Percentiles rank a stretch among this genome's conserved stretches.
phyloP scores from a whole-genome alignment of 129 eudicot species.

The Tagetes erecta region DNA sequence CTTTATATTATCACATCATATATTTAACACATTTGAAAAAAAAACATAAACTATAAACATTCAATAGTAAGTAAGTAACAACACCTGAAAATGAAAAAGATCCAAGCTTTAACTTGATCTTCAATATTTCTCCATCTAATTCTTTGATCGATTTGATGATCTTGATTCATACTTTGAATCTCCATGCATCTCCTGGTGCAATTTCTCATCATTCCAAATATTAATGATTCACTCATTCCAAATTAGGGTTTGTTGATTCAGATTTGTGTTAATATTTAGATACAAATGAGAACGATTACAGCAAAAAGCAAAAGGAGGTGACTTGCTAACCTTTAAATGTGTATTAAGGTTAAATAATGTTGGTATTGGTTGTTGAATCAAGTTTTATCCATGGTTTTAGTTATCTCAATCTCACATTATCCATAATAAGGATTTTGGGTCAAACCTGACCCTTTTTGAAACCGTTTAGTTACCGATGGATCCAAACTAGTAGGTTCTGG shows the following conservation, averaged over 20 bases:
- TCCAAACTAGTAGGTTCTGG: too few relatives aligned
- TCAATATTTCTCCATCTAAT: background rate
- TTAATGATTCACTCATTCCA: background rate
- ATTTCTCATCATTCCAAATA: conserved; percentile 17
- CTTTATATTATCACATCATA: background rate
- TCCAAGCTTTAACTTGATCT: background rate
- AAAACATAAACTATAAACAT: background rate
- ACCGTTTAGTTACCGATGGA: too few relatives aligned
- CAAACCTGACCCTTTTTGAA: too few relatives aligned
- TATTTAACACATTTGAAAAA: background rate
- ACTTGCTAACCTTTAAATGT: too few relatives aligned
- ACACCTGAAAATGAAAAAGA: background rate
- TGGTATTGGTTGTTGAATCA: too few relatives aligned
- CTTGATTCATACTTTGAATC: conserved; percentile 71
- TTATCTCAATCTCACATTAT: too few relatives aligned
- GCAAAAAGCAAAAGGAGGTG: too few relatives aligned
- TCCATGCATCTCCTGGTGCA: conserved; percentile 77
- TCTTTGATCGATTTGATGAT: conserved; percentile 28
- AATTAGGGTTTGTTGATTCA: conserved; percentile 1
- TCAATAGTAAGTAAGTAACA: background rate
- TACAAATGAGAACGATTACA: background rate
- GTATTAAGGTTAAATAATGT: too few relatives aligned
- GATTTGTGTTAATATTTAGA: background rate
- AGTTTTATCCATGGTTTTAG: too few relatives aligned
- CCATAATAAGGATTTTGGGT: too few relatives aligned